Evolutionary conservation across 208 protist genomes (phyloP).

Genomic region (Wallacemonas rigidus): DNA sequence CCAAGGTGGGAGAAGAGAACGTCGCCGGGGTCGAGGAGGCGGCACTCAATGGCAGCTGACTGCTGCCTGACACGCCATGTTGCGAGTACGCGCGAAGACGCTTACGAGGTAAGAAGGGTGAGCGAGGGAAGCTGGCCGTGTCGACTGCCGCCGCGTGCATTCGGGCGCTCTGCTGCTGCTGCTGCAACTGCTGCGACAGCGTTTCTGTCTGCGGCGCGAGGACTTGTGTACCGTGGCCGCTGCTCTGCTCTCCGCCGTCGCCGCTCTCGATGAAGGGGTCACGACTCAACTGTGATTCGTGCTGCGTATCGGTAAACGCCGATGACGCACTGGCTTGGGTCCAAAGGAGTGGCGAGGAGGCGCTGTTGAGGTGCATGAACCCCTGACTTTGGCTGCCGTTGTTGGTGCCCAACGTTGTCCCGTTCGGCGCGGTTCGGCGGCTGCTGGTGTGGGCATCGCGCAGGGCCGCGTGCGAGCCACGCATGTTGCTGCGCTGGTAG

Average conservation of each 20-base stretch:
- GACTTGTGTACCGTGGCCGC: conserved; percentile 9
- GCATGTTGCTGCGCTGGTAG: conserved; percentile 12
- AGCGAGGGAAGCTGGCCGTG: conserved; percentile 21
- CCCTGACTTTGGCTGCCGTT: neutral
- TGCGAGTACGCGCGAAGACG: conserved; percentile 14
- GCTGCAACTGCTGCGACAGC: conserved; percentile 1
- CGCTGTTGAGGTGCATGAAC: neutral
- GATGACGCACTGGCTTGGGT: conserved; percentile 4
- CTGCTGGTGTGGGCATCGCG: neutral
- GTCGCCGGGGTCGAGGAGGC: neutral
- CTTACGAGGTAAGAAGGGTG: conserved; percentile 34
- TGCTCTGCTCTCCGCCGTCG: neutral
- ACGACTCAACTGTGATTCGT: conserved; percentile 11
- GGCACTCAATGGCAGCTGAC: neutral
- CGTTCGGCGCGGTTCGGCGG: neutral
- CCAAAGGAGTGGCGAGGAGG: conserved; percentile 13
- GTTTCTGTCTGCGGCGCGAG: conserved; percentile 16
- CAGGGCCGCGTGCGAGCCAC: neutral
- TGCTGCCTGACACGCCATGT: neutral
- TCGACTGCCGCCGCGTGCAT: neutral
- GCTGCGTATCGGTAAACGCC: conserved; percentile 5
- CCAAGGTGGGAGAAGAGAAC: conserved; percentile 6
- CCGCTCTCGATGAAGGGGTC: conserved; percentile 8
- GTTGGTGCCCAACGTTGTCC: neutral
- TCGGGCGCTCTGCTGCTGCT: neutral